Evolutionary conservation across 495 filamentous ascomycete species (phyloP).

Genomic region (Sphaerosporella brunnea): DNA sequence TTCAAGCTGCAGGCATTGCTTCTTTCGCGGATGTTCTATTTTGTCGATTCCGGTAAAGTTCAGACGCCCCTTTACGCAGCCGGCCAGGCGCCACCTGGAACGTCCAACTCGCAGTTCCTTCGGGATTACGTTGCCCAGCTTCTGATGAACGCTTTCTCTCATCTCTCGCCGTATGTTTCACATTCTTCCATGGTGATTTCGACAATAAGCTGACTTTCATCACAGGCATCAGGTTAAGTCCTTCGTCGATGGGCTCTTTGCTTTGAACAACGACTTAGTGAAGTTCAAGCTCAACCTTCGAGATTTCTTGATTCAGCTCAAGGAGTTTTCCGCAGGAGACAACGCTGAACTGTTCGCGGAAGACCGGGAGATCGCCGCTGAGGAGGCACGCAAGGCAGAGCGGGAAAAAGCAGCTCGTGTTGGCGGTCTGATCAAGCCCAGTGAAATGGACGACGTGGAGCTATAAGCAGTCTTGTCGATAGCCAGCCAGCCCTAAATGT

Average conservation of each 20-base stretch:
- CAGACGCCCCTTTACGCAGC: constrained; percentile 71
- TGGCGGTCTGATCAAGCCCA: constrained; percentile 77
- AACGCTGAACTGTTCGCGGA: constrained; percentile 90
- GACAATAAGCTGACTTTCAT: no score
- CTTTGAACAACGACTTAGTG: constrained; percentile 58
- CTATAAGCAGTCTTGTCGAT: constrained; percentile 50
- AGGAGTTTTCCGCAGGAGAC: constrained; percentile 79
- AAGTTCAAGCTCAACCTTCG: constrained; percentile 87
- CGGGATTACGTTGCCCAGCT: constrained; percentile 66
- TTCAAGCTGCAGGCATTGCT: constrained; percentile 95
- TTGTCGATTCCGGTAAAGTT: constrained; percentile 66
- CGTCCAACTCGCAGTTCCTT: constrained; percentile 74
- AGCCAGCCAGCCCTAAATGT: no score
- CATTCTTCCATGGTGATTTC: no score
- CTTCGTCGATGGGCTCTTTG: constrained; percentile 77
- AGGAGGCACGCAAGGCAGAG: constrained; percentile 63
- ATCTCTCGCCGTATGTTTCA: constrained; percentile 71
- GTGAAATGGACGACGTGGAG: constrained; percentile 87
- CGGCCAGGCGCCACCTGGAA: constrained; percentile 66
- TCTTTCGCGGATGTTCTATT: constrained; percentile 88
- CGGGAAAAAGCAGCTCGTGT: constrained; percentile 79
- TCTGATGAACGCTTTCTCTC: constrained; percentile 81
- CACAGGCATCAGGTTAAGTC: constrained; percentile 62
- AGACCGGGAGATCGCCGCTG: constrained; percentile 70
- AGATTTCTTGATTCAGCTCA: constrained; percentile 91